These are phyloP conservation scores for Aspergillus asperescens DNA, from an alignment of 495 filamentous ascomycete genomes.

Conservation along the genomic window DNA sequence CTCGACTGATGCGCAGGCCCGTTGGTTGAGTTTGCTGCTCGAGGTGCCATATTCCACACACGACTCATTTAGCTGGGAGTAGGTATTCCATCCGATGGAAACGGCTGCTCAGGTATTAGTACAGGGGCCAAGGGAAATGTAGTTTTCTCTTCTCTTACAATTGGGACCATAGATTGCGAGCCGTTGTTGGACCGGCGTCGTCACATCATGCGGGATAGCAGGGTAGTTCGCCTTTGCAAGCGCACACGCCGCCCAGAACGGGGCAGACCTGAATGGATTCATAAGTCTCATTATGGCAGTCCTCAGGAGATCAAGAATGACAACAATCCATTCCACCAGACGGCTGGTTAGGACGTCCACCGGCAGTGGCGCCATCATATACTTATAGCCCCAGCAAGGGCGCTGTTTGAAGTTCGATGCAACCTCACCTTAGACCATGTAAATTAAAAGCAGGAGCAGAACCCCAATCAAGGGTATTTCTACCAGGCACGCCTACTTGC, in stretches of 20 bases:
- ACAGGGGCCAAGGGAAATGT: neutral
- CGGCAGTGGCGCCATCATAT: neutral
- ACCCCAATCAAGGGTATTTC: neutral
- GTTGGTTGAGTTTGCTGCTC: slow-evolving; percentile 19
- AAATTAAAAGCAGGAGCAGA: neutral
- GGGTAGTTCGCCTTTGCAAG: slow-evolving; percentile 47
- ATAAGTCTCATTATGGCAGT: neutral
- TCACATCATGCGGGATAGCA: slow-evolving; percentile 47
- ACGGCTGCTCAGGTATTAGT: slow-evolving; percentile 36
- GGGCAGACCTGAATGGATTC: slow-evolving; percentile 24
- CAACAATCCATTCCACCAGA: neutral
- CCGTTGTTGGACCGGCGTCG: slow-evolving; percentile 54
- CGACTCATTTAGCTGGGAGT: slow-evolving; percentile 28
- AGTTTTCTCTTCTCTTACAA: slow-evolving; percentile 30
- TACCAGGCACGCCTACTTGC: neutral
- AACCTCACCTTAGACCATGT: neutral
- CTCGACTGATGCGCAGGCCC: slow-evolving; percentile 27
- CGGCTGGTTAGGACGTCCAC: neutral
- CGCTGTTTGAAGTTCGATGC: neutral
- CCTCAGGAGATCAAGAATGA: neutral
- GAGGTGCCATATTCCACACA: slow-evolving; percentile 45
- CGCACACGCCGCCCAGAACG: slow-evolving; percentile 36
- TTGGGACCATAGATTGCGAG: slow-evolving; percentile 52
- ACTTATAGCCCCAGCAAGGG: neutral
- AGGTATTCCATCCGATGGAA: slow-evolving; percentile 54